Evolutionary conservation across 805 yeast genomes (phyloP), one percentile per base, ranked within the genome.

Genomic region (Cyberlindnera mycetangii): DNA sequence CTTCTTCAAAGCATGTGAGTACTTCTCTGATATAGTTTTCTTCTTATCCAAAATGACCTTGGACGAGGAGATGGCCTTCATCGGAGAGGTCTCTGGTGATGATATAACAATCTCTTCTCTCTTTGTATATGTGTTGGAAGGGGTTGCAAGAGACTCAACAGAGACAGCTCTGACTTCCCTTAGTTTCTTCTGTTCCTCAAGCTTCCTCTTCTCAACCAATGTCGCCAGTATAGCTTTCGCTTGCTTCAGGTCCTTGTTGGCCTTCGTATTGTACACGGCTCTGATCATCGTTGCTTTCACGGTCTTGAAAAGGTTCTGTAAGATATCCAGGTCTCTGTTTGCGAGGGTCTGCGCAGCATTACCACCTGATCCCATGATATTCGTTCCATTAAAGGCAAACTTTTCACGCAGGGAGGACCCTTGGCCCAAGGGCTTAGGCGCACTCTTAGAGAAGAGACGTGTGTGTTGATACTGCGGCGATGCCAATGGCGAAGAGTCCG

Each of bases 401-500:
- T 66, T 65, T 44, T 72, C 76, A 27, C 71, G 58, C 38, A 75
- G 55, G 37, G 51, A 44, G 3, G 58, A 41, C 8, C 32, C 9
- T n/a, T 22, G 30, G 41, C 33, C n/a, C 24, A 41, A 27, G n/a
- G 41, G 39, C 30, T 25, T 33, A 12, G 41, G 42, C 52, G 32
- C 30, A 17, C 30, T 9, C 28, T 49, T 44, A 37, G 48, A 30
- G 38, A 45, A 53, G 22, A 50, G 51, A 28, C 41, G 39, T 15
- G 47, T 48, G 27, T 46, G 50, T 16, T 35, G 37, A 39, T 46
- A 42, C 37, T 42, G 44, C 20, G 47, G 59, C 6, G 51, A 34
- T 43, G 49, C 46, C 14, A 62, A 54, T 10, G 76, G 78, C 1
- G 80, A 75, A 1, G 81, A 74, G 44, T 69, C 74, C 2, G 77